Evolutionary conservation across 2,329 filamentous ascomycete species (phyloP).

Genomic region (Cryphonectria parasitica): DNA sequence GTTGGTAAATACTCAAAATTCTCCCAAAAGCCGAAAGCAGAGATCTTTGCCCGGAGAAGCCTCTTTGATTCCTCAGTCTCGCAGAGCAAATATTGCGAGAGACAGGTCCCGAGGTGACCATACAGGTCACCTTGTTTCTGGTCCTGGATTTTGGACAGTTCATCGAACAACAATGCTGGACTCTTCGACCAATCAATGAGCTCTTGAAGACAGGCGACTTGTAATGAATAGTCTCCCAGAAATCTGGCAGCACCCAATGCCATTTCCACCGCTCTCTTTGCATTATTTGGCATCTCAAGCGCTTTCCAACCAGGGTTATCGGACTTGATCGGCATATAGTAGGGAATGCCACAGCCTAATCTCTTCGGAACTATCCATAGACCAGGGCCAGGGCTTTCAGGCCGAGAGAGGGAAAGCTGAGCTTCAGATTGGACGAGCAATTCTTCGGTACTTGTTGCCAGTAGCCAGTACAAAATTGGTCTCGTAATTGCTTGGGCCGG

Average conservation of each 20-base stretch:
- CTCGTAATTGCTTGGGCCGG: constrained; percentile 3
- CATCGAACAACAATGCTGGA: not conserved
- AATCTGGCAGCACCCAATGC: not conserved
- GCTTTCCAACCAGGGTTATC: constrained; percentile 7
- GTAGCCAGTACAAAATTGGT: constrained; percentile 3
- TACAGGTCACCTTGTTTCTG: constrained; percentile 2
- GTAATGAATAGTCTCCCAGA: not conserved
- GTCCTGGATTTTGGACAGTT: not conserved
- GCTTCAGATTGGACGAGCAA: not conserved
- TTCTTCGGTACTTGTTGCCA: not conserved
- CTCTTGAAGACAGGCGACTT: not conserved
- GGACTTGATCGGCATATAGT: constrained; percentile 2
- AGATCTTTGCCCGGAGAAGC: not conserved
- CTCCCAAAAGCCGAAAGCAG: not conserved
- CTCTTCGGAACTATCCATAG: not conserved
- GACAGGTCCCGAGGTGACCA: not conserved
- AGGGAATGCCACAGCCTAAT: not conserved
- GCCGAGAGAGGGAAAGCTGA: not conserved
- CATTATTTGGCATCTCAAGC: not conserved
- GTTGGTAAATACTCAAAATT: not conserved
- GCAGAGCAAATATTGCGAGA: not conserved
- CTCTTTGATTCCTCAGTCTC: constrained; percentile 1
- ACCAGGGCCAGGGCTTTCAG: not conserved
- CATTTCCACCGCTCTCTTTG: not conserved
- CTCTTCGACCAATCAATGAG: not conserved